Conservation (phyloP, 257 asterid species). For the Solanum bulbocastanum region DNA sequence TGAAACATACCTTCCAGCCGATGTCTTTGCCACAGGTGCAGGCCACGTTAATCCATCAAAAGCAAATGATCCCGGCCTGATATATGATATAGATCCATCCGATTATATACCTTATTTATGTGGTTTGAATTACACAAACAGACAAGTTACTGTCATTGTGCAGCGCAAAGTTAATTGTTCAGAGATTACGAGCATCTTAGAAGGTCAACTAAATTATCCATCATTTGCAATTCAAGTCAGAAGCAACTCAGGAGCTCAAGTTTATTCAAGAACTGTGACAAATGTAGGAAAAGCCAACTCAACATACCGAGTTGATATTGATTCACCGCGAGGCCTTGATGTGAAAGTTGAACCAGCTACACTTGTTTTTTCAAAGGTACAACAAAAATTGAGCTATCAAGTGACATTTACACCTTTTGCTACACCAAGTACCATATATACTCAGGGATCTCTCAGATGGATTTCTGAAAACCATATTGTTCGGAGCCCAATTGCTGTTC, state of each 20-base stretch:
- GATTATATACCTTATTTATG: slow-evolving; percentile 26
- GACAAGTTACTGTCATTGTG: slow-evolving; percentile 4
- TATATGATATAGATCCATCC: slow-evolving; percentile 8
- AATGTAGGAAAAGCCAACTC: slow-evolving; percentile 28
- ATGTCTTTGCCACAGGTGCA: slow-evolving; percentile 18
- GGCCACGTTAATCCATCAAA: slow-evolving; percentile 26
- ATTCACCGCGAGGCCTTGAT: neutral
- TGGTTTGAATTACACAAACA: slow-evolving; percentile 1
- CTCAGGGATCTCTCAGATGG: slow-evolving; percentile 24
- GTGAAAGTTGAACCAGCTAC: slow-evolving; percentile 6
- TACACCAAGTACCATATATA: neutral
- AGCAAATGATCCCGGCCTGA: slow-evolving; percentile 27
- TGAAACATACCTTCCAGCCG: neutral
- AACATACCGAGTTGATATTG: neutral
- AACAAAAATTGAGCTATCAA: slow-evolving; percentile 4
- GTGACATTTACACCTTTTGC: slow-evolving; percentile 4
- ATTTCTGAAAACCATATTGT: slow-evolving; percentile 7
- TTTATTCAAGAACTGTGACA: slow-evolving; percentile 26
- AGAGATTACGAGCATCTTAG: neutral
- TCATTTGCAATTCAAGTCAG: slow-evolving; percentile 14
- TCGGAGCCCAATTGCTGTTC: slow-evolving; percentile 10
- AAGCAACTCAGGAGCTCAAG: neutral
- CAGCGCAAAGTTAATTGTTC: slow-evolving; percentile 3
- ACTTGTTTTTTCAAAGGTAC: slow-evolving; percentile 5
- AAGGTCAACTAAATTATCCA: slow-evolving; percentile 29